Conservation (phyloP, 2,329 filamentous ascomycete genomes). For the Dothistroma septosporum region DNA sequence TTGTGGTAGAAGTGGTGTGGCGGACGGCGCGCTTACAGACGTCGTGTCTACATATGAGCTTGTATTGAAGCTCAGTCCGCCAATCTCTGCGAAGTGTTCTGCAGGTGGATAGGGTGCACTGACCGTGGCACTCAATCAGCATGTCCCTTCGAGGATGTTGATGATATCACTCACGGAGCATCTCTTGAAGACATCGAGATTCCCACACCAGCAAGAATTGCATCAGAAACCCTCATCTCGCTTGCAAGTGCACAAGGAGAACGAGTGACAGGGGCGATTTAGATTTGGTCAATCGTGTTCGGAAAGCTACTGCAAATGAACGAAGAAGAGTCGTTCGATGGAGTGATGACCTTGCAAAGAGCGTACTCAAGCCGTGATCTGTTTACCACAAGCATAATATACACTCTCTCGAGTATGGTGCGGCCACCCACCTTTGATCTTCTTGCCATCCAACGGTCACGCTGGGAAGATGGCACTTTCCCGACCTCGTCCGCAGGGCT, state of each 20-base stretch:
- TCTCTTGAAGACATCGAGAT: background rate
- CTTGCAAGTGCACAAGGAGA: background rate
- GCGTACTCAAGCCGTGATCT: background rate
- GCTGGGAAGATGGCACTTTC: background rate
- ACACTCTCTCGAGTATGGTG: background rate
- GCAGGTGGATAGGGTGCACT: slow-evolving; percentile 1
- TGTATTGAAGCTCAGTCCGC: background rate
- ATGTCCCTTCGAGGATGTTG: background rate
- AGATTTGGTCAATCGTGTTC: background rate
- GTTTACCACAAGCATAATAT: background rate
- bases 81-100: background rate
- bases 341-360: background rate
- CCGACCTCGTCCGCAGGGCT: background rate
- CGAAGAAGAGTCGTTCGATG: background rate
- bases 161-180: background rate
- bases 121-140: background rate
- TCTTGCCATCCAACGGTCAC: background rate
- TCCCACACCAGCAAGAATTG: slow-evolving; percentile 3
- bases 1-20: background rate
- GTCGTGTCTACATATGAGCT: background rate
- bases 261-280: background rate
- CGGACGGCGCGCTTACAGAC: background rate
- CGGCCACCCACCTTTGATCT: background rate
- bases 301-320: background rate
- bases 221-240: slow-evolving; percentile 6